Base-by-base conservation (phyloP, 192 early-diverging fungal species). In the Spinellus fusiger region DNA sequence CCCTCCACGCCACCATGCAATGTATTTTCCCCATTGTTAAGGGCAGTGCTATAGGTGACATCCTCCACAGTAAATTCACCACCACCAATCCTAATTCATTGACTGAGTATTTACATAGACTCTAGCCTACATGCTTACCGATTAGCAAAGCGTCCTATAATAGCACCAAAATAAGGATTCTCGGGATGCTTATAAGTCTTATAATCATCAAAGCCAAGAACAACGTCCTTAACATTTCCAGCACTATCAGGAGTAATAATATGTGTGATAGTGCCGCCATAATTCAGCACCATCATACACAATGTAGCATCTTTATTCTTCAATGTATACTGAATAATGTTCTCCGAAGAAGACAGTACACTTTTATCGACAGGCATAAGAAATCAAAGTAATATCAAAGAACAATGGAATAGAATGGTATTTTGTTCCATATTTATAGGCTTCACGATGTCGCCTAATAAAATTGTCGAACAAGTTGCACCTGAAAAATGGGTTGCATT, bases 1-100 rank as follows among this genome's bases (percentile, higher is more conserved):
- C 91, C 91, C 0, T 70, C 49, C 3, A 71, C 51, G 6, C 92
- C 93, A 56, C 93, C 92, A 52, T 96, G 94, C 22, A 96, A 84
- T 1, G 75, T 69, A 48, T 93, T 92, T n/a, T 80, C 78, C 0
- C 86, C 85, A 56, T 93, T 87, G 68, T 84, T 93, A 47, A 77
- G 64, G 13, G 78, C 73, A 12, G 93, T 75, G 0, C 49, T 22
- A 62, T 86, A 90, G 0, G 66, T 59, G 0, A 71, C 63, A 7
- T 69, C 81, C 48, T 82, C 80, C n/a, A 97, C 68, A 3, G 65
- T 57, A 29, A 93, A 93, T 34, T 73, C 44, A 38, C 82, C 86
- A 7, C 80, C 33, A 5, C 72, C 80, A 54, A 86, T 87, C 37
- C 89, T 84, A 54, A 51, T 35, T 23, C 3, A 25, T 2, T n/a